phyloP scores from a whole-genome alignment of 768 basidiomycete species.

The Naganishia friedmannii region DNA sequence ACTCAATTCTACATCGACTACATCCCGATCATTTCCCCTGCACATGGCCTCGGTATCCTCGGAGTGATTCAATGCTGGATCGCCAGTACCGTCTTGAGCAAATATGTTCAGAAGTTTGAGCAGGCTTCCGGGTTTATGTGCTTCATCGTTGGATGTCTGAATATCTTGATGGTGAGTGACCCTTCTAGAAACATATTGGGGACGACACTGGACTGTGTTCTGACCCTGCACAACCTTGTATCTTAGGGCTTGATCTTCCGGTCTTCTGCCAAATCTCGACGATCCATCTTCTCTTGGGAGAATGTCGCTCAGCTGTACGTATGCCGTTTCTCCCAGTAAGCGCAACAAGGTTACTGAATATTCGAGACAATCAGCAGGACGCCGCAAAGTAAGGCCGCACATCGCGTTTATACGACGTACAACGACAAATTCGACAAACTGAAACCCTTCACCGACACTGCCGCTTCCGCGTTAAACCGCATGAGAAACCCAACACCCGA shows the following conservation, averaged over 20 bases:
- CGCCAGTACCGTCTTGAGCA: conserved; percentile 60
- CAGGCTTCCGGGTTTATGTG: conserved; percentile 89
- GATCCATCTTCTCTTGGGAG: conserved; percentile 49
- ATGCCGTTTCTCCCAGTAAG: neutral
- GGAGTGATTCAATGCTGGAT: conserved; percentile 84
- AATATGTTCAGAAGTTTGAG: conserved; percentile 77
- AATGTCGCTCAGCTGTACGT: conserved; percentile 48
- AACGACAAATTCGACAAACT: conserved; percentile 25
- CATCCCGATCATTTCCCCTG: conserved; percentile 79
- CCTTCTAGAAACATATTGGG: neutral
- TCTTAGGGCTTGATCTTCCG: conserved; percentile 38
- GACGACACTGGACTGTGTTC: conserved; percentile 55
- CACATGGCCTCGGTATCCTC: conserved; percentile 80
- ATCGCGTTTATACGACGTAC: conserved; percentile 33
- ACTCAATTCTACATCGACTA: conserved; percentile 69
- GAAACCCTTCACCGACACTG: conserved; percentile 9
- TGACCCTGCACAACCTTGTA: conserved; percentile 60
- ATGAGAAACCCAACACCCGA: conserved; percentile 54
- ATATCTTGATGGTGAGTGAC: conserved; percentile 60
- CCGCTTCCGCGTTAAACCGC: conserved; percentile 55
- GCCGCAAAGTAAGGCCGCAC: conserved; percentile 46
- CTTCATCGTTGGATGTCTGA: conserved; percentile 84
- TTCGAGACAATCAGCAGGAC: conserved; percentile 31
- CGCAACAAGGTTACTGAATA: neutral
- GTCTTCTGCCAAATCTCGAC: conserved; percentile 51